Evolutionary conservation across 2,329 filamentous ascomycete genomes (phyloP).

Genomic region (Emericellopsis atlantica): DNA sequence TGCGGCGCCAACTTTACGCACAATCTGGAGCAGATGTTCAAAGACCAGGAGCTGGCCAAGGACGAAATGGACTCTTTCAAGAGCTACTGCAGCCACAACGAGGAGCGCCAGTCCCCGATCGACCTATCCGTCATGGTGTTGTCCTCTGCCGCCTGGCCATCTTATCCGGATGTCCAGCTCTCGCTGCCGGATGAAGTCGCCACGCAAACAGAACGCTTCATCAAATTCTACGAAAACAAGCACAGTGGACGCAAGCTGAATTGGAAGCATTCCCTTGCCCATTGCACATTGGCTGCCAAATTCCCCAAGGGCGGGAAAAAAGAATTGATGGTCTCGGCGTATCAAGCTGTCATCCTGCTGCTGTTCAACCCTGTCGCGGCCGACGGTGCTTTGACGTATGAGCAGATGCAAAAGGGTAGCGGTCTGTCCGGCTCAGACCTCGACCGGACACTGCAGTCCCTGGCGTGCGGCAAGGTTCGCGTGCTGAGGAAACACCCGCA

Average conservation of each 20-base stretch:
- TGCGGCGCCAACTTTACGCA: constrained; percentile 92
- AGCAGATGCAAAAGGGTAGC: constrained; percentile 62
- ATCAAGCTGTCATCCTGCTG: constrained; percentile 82
- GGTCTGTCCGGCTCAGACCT: constrained; percentile 68
- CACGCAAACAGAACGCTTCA: constrained; percentile 68
- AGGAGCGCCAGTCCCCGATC: constrained; percentile 35
- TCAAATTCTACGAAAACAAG: constrained; percentile 76
- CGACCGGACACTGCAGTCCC: constrained; percentile 81
- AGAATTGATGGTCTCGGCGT: constrained; percentile 81
- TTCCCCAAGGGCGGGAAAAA: constrained; percentile 67
- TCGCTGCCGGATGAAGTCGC: constrained; percentile 66
- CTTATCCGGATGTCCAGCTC: constrained; percentile 64
- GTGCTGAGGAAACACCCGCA: constrained; percentile 79
- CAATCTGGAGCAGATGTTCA: constrained; percentile 98
- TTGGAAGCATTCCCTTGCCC: constrained; percentile 90
- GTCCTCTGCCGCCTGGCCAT: constrained; percentile 87
- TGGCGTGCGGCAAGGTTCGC: constrained; percentile 80
- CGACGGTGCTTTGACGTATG: constrained; percentile 57
- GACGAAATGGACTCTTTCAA: constrained; percentile 92
- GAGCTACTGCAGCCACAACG: constrained; percentile 44
- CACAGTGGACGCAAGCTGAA: constrained; percentile 76
- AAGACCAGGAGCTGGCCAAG: constrained; percentile 84
- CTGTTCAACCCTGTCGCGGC: constrained; percentile 64
- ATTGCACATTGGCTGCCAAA: constrained; percentile 71
- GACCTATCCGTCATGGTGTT: constrained; percentile 73